Base-by-base conservation (phyloP, 139 green algal species). In the Edaphochlamys debaryana region DNA sequence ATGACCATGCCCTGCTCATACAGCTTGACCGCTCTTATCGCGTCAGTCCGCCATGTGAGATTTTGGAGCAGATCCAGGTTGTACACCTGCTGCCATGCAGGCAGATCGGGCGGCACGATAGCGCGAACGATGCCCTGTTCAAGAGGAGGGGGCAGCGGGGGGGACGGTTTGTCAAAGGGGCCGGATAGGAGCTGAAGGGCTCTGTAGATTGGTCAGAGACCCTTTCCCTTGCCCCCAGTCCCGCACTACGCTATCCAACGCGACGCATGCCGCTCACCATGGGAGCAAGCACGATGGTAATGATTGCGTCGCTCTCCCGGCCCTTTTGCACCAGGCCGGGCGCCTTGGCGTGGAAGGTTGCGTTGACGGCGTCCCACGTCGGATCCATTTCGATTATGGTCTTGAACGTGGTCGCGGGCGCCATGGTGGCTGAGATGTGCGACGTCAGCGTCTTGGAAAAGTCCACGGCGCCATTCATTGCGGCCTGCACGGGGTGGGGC, bases 1-100 rank as follows among this genome's bases (percentile, higher is more conserved):
- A 85, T 85, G 34, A 77, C 79, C 79, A 85, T 85, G n/a, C 79
- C 79, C 34, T 78, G 4, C 8, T 69, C 25, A 38, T 78, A 38
- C 67, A 79, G 30, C n/a, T 25, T 2, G 4, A 85, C 67, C 50
- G 79, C 69, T 54, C 69, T 85, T 27, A 85, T 34, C 45, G 79
- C 79, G 54, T 85, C 79, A 54, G 48, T 15, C 48, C 48, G 11
- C 48, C 48, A 9, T 54, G 9, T 54, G 9, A 19, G 50, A 19
- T 29, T 22, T 22, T 63, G 36, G 34, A 85, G 79, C 32, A 74
- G 66, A 32, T 84, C n/a, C 30, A 72, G 37, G 30, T 42, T 42
- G 75, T 82, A 82, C 75, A 82, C 75, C 62, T 70, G 41, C 7
- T 52, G 15, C 63, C 64, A 75, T 48, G 29, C 48, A 0, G 78